These are phyloP conservation scores for Pholiota conissans DNA, from an alignment of 768 basidiomycete species.

Conservation along the genomic window DNA sequence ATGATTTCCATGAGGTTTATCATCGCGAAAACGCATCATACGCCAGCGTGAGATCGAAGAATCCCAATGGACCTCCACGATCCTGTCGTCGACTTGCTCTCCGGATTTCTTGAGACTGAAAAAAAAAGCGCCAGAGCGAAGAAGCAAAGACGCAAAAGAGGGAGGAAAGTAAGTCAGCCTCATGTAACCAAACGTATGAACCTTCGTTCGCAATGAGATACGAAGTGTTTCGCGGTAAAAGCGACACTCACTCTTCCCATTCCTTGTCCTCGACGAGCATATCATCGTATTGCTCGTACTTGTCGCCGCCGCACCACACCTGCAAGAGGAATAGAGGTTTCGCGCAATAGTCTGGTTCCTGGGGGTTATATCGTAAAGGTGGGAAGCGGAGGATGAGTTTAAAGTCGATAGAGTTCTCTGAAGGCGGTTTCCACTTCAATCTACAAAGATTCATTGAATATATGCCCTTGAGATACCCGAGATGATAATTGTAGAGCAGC, in stretches of 20 bases:
- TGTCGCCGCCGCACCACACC: conserved; percentile 79
- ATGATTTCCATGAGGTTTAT: conserved; percentile 94
- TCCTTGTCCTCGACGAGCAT: conserved; percentile 86
- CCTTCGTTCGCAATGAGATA: conserved; percentile 14
- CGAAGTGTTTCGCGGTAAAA: conserved; percentile 10
- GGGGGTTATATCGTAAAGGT: conserved; percentile 47
- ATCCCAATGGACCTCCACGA: conserved; percentile 96
- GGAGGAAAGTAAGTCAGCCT: conserved; percentile 5
- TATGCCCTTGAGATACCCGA: conserved; percentile 6
- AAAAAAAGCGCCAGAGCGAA: background rate
- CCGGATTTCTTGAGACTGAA: conserved; percentile 78
- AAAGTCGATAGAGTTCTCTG: conserved; percentile 98
- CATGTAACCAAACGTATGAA: conserved; percentile 3
- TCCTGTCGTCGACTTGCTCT: conserved; percentile 90
- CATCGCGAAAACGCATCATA: conserved; percentile 92
- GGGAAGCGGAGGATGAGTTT: conserved; percentile 95
- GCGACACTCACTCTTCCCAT: conserved; percentile 80
- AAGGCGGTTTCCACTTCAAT: conserved; percentile 98
- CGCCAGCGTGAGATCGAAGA: conserved; percentile 65
- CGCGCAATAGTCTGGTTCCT: conserved; percentile 73
- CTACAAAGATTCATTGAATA: conserved; percentile 37
- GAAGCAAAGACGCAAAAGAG: background rate
- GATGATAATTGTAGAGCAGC: conserved; percentile 21
- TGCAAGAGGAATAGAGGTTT: conserved; percentile 87
- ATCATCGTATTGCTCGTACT: conserved; percentile 82